phyloP scores from a whole-genome alignment of 257 asterid genomes.

The Fraxinus americana region DNA sequence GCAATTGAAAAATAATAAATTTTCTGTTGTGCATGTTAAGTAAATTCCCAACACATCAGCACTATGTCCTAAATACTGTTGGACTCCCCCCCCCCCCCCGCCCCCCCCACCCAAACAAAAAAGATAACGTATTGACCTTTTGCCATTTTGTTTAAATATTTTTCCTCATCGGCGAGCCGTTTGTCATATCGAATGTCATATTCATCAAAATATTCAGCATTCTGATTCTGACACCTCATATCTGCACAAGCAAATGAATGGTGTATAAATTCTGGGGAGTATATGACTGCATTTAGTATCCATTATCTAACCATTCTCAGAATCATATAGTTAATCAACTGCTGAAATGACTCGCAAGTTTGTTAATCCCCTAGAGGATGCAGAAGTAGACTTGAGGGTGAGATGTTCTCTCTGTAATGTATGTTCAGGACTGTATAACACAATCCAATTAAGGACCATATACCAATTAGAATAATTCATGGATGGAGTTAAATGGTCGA shows the following conservation, averaged over 20 bases:
- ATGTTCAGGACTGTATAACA: neutral
- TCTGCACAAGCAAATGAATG: neutral
- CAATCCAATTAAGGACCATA: neutral
- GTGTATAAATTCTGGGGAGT: too few relatives aligned
- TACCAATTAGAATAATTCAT: neutral
- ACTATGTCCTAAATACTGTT: too few relatives aligned
- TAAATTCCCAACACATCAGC: too few relatives aligned
- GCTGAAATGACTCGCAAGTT: too few relatives aligned
- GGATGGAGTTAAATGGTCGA: neutral
- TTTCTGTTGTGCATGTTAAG: too few relatives aligned
- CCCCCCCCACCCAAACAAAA: too few relatives aligned
- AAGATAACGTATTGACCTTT: too few relatives aligned
- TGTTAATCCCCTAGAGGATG: neutral
- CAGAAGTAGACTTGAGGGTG: neutral
- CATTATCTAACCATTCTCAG: neutral
- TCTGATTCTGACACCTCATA: neutral
- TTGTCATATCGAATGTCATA: neutral
- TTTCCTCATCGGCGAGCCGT: too few relatives aligned
- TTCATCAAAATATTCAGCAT: neutral
- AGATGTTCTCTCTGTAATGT: neutral
- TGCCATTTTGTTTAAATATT: too few relatives aligned
- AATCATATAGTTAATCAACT: neutral
- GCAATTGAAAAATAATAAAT: too few relatives aligned
- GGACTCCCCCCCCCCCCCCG: too few relatives aligned
- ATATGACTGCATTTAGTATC: neutral